Evolutionary conservation across 495 filamentous ascomycete genomes (phyloP), one percentile per base, ranked within the genome.

Genomic region (Elaphomyces granulatus): DNA sequence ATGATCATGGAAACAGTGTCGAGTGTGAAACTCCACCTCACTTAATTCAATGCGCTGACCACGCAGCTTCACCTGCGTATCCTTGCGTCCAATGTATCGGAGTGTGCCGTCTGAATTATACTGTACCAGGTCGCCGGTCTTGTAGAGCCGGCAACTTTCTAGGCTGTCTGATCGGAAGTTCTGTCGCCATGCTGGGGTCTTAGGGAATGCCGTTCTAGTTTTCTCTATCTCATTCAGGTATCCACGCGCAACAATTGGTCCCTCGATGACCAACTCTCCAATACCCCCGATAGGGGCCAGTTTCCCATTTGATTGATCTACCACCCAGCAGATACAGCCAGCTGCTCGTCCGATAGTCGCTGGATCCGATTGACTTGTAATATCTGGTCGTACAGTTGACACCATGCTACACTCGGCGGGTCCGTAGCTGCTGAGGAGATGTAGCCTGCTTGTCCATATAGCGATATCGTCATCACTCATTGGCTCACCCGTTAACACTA

Each of bases 21-120:
- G 14, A 8, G 68, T 45, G 34, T 64, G 56, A 38, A 66, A 56
- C 49, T 74, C 70, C 20, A 74, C 59, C 36, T 74, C 70, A 4
- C 55, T 59, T 8, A 72, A 47, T 44, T 74, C 70, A 21, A 74
- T 58, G 9, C 70, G 55, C 42, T 72, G 69, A 4, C 70, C 70
- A 3, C 59, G 56, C 2, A 74, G 45, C 50, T 74, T 74, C 9
- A 67, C 59, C 42, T 71, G 67, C 18, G 61, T 53, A 36, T 74
- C 70, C 30, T 61, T 59, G 3, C 70, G 55, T 2, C 41, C 41
- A 15, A 37, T 8, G 16, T 30, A 44, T 6, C 9, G 10, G 7
- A 44, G 18, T n/a, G n/a, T 2, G 6, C 41, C 41, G 21, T 44
- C 34, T 10, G 10, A 2, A 15, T 18, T 8, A 14, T 38, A 38